A percentile compares a stretch with the other conserved stretches of the same genome.
Evolutionary conservation across 2,329 filamentous ascomycete genomes (phyloP).

Genomic region (Helotiales sp.): DNA sequence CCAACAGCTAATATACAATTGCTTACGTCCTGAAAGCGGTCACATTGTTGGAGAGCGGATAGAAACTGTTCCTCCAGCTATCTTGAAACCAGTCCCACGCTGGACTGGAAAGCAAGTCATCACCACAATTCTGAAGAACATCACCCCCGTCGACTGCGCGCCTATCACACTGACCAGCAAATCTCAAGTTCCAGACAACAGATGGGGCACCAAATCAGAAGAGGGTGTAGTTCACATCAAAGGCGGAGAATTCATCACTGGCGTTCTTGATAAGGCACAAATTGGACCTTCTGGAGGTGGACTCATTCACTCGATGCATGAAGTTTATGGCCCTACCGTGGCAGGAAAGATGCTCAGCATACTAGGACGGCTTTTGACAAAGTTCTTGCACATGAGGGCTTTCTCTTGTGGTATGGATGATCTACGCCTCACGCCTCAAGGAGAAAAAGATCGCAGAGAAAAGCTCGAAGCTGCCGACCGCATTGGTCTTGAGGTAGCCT

Average conservation of each 20-base stretch:
- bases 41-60: slow-evolving; percentile 84
- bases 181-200: slow-evolving; percentile 72
- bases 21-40: slow-evolving; percentile 83
- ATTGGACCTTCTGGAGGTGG: slow-evolving; percentile 86
- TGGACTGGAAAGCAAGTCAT: slow-evolving; percentile 99
- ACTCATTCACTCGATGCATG: slow-evolving; percentile 88
- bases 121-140: slow-evolving; percentile 89
- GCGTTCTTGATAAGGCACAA: slow-evolving; percentile 94
- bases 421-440: slow-evolving; percentile 77
- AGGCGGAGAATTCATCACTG: slow-evolving; percentile 83
- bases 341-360: slow-evolving; percentile 88
- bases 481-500: slow-evolving; percentile 77
- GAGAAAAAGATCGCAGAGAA: slow-evolving; percentile 69
- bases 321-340: slow-evolving; percentile 84
- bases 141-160: slow-evolving; percentile 73
- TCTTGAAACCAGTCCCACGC: slow-evolving; percentile 75
- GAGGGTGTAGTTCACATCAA: slow-evolving; percentile 81
- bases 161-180: slow-evolving; percentile 79
- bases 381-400: slow-evolving; percentile 87
- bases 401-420: slow-evolving; percentile 99
- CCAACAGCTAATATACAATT: slow-evolving; percentile 90
- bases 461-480: slow-evolving; percentile 65
- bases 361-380: slow-evolving; percentile 84
- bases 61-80: slow-evolving; percentile 74
- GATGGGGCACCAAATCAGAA: slow-evolving; percentile 77